Evolutionary conservation across 352 stramenopile species (phyloP).

Genomic region (Globisporangium rhizosaccharum): DNA sequence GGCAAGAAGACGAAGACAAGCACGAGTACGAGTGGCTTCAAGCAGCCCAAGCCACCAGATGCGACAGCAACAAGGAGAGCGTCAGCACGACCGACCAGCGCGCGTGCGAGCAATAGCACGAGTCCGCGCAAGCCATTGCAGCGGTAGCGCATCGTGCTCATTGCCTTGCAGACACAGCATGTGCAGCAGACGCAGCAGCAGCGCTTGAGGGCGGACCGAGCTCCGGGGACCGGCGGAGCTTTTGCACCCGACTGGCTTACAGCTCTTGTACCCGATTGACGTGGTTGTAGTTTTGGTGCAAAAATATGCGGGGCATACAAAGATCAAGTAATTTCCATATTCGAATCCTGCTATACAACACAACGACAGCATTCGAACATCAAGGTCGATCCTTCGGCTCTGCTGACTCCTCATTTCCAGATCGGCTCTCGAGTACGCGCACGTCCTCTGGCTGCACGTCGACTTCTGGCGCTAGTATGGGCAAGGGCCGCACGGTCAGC

Average conservation of each 20-base stretch:
- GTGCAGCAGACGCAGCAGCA: neutral
- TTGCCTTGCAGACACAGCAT: neutral
- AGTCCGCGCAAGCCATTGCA: neutral
- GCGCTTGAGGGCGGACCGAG: too few species aligned
- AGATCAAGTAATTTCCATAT: too few species aligned
- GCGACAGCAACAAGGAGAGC: neutral
- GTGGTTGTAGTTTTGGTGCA: too few species aligned
- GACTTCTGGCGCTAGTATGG: slow-evolving; percentile 24
- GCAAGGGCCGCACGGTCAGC: slow-evolving; percentile 38
- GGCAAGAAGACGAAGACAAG: slow-evolving; percentile 1
- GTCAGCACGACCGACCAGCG: neutral
- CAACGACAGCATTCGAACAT: too few species aligned
- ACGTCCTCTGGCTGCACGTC: neutral
- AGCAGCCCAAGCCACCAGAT: neutral
- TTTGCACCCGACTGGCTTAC: too few species aligned
- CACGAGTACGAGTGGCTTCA: neutral
- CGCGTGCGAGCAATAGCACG: neutral
- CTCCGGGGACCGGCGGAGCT: too few species aligned
- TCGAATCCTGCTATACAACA: too few species aligned
- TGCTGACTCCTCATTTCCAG: neutral
- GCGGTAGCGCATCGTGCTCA: neutral
- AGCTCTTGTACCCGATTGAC: too few species aligned
- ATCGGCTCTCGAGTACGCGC: neutral
- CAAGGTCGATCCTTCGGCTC: too few species aligned
- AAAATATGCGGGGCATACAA: too few species aligned